Conservation (phyloP, 176 grass and related monocot species). For the Pharus latifolius region DNA sequence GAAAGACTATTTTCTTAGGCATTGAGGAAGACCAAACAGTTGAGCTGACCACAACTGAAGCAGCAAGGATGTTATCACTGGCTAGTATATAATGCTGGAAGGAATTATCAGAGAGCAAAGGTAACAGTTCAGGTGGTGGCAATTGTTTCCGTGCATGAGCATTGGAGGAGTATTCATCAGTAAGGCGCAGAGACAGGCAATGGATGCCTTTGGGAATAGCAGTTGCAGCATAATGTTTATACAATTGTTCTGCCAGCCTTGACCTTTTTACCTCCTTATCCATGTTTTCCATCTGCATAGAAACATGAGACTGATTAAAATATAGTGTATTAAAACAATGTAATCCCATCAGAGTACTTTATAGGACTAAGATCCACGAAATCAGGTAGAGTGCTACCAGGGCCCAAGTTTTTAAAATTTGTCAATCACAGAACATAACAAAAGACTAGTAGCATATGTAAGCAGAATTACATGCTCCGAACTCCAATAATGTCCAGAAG, state of each 20-base stretch:
- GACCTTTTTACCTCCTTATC: conserved; percentile 73
- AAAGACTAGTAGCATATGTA: background rate
- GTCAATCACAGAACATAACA: background rate
- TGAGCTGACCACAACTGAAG: conserved; percentile 84
- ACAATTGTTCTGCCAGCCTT: conserved; percentile 71
- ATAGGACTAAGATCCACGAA: conserved; percentile 11
- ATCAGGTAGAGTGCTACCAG: background rate
- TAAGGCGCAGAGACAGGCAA: conserved; percentile 85
- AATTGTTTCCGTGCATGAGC: conserved; percentile 91
- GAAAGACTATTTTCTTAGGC: conserved; percentile 71
- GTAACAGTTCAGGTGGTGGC: conserved; percentile 86
- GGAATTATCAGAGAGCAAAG: conserved; percentile 74
- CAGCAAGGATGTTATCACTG: conserved; percentile 90
- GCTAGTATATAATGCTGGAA: conserved; percentile 83
- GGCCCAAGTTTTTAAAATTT: background rate
- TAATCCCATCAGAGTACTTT: background rate
- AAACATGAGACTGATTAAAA: background rate
- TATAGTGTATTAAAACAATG: background rate
- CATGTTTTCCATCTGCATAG: conserved; percentile 89
- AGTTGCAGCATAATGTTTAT: conserved; percentile 86
- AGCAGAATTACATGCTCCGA: background rate
- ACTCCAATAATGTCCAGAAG: background rate
- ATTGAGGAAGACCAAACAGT: conserved; percentile 48
- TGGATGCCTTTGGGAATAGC: conserved; percentile 91
- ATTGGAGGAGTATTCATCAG: conserved; percentile 96